A percentile compares a stretch with the other conserved stretches of the same genome.
phyloP scores from a whole-genome alignment of 1,284 basidiomycete genomes.

The Leccinum subrobustum region DNA sequence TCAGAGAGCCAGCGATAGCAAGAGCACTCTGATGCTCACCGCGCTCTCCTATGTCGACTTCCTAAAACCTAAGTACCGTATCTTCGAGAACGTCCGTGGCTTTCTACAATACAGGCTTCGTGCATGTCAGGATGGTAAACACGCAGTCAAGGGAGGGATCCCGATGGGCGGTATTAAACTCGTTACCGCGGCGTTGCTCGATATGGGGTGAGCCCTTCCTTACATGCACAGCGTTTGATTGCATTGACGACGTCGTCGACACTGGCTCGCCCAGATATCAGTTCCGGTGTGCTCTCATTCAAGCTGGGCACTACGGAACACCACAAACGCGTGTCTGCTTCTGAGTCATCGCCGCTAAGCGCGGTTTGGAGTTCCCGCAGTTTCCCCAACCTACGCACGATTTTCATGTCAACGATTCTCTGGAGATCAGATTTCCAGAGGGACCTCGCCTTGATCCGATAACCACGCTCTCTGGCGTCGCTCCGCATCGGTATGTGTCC shows the following conservation, averaged over 20 bases:
- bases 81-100: slow-evolving; percentile 74
- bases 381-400: slow-evolving; percentile 72
- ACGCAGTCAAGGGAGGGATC: slow-evolving; percentile 58
- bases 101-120: slow-evolving; percentile 59
- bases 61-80: slow-evolving; percentile 54
- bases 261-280: slow-evolving; percentile 53
- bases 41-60: slow-evolving; percentile 65
- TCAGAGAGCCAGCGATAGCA: slow-evolving; percentile 49
- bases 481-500: slow-evolving; percentile 52
- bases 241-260: background rate
- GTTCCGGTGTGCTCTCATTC: slow-evolving; percentile 57
- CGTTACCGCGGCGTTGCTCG: slow-evolving; percentile 52
- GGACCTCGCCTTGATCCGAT: slow-evolving; percentile 44
- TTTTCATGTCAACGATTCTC: slow-evolving; percentile 44
- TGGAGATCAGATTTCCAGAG: slow-evolving; percentile 51
- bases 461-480: slow-evolving; percentile 44
- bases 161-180: slow-evolving; percentile 69
- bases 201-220: slow-evolving; percentile 52
- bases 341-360: slow-evolving; percentile 62
- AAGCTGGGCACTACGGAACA: slow-evolving; percentile 71
- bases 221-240: background rate
- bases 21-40: slow-evolving; percentile 56
- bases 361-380: slow-evolving; percentile 51
- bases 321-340: slow-evolving; percentile 71
- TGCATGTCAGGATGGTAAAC: slow-evolving; percentile 44